Percentiles rank a stretch among this genome's conserved stretches.
These are phyloP conservation scores for Aspergillus campestris DNA, from an alignment of 495 filamentous ascomycete genomes.

Conservation along the genomic window DNA sequence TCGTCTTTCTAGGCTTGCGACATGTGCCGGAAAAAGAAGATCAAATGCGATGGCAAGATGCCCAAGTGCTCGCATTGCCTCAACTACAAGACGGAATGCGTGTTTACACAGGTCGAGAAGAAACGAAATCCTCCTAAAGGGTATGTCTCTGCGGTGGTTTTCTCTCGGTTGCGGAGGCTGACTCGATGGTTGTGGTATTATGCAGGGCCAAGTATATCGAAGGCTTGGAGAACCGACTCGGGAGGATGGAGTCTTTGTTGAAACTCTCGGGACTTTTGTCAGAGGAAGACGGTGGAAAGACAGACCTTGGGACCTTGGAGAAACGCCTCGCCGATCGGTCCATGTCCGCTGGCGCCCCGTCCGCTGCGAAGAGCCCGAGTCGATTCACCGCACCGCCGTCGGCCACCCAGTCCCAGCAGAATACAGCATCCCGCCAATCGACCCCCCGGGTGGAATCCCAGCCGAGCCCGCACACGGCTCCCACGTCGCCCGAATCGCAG, in stretches of 20 bases:
- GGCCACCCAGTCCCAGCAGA: conserved; percentile 16
- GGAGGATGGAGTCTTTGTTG: conserved; percentile 86
- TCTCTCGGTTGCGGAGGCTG: conserved; percentile 6
- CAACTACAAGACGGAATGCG: conserved; percentile 97
- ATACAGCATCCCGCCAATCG: conserved; percentile 30
- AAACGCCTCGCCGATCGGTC: conserved; percentile 67
- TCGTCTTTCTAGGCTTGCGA: conserved; percentile 68
- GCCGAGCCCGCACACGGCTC: conserved; percentile 51
- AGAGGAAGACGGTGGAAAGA: conserved; percentile 78
- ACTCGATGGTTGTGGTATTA: conserved; percentile 7
- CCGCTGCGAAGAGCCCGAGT: conserved; percentile 27
- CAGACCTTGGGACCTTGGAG: conserved; percentile 81
- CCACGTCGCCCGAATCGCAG: conserved; percentile 51
- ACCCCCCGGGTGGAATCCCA: conserved; percentile 42
- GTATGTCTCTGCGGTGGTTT: conserved; percentile 32
- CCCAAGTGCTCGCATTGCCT: conserved; percentile 92
- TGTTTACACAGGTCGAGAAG: conserved; percentile 98
- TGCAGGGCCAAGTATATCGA: conserved; percentile 94
- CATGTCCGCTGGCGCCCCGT: conserved; percentile 24
- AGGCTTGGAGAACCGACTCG: conserved; percentile 87
- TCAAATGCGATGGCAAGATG: conserved; percentile 96
- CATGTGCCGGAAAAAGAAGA: conserved; percentile 99
- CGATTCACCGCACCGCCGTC: conserved; percentile 21
- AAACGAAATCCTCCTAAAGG: conserved; percentile 97
- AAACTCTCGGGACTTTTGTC: conserved; percentile 80